phyloP scores from a whole-genome alignment of 192 early-diverging fungal species.

The Gonapodya sp. region DNA sequence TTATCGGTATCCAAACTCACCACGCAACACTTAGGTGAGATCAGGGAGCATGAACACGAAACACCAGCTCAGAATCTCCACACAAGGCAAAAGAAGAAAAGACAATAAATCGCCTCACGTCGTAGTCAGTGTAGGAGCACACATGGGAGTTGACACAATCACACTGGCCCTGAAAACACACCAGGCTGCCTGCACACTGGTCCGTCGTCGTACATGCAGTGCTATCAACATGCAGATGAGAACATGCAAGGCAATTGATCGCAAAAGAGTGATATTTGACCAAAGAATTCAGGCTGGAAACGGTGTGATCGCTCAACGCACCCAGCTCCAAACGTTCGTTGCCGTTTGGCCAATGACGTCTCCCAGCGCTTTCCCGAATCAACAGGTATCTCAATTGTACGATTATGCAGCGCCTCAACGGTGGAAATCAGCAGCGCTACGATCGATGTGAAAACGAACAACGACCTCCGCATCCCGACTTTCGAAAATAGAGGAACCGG shows the following conservation, averaged over 20 bases:
- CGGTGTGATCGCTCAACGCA: background rate
- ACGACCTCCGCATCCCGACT: no score
- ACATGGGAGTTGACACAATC: background rate
- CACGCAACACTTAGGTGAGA: background rate
- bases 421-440: no score
- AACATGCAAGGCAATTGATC: no score
- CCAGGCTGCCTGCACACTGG: background rate
- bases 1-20: background rate
- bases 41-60: no score
- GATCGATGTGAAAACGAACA: no score
- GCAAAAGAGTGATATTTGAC: no score
- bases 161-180: background rate
- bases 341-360: background rate
- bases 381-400: background rate
- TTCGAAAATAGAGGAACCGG: no score
- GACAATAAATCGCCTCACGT: background rate
- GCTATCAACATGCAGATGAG: background rate
- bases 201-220: background rate
- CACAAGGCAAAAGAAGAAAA: background rate
- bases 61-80: no score
- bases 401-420: background rate
- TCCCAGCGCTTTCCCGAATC: background rate
- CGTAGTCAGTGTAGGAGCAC: background rate
- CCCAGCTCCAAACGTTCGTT: background rate
- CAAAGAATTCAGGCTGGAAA: background rate